Evolutionary conservation across 2,329 filamentous ascomycete genomes (phyloP), one percentile per base, ranked within the genome.

Genomic region (Botryosphaeria agaves): DNA sequence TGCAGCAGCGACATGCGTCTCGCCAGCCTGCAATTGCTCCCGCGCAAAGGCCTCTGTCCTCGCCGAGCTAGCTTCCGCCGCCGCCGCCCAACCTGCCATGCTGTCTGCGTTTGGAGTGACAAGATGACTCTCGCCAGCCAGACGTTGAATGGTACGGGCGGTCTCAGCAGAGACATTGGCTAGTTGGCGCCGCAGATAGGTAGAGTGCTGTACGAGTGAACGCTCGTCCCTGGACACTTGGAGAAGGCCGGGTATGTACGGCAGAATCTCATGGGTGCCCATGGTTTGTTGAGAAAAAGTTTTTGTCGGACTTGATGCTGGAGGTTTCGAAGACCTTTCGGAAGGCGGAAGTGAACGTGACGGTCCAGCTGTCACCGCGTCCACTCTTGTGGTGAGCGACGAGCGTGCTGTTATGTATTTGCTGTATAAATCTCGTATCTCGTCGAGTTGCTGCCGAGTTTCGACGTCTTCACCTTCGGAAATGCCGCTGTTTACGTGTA

Each of bases 51-150:
- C 9, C n/a, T 27, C 16, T 15, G 26, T 27, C 9, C 12, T 17
- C 12, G 11, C 7, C 15, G 26, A 27, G 11, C n/a, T 14, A 5
- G 11, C 26, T 14, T n/a, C 5, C 9, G 26, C 26, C 16, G 26
- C 26, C 12, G 26, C 12, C 5, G 26, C 26, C 26, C 26, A 27
- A 5, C n/a, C 26, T 9, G 11, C 16, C 16, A 7, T 14, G 9
- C 16, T 15, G 4, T 14, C 11, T 14, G 41, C 34, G n/a, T 40
- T 39, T 8, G 45, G 44, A 14, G 42, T 38, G 2, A 52, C 41
- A 9, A 52, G 34, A 36, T 50, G 49, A 18, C 49, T 52, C 31
- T 52, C 49, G 27, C 48, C 46, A n/a, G 45, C 45, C 6, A 49
- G 35, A 8, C 47, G 40, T 2, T 34, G 28, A 6, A 51, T 28